Base-by-base conservation (phyloP, 495 filamentous ascomycete species). In the Neurospora intermedia region DNA sequence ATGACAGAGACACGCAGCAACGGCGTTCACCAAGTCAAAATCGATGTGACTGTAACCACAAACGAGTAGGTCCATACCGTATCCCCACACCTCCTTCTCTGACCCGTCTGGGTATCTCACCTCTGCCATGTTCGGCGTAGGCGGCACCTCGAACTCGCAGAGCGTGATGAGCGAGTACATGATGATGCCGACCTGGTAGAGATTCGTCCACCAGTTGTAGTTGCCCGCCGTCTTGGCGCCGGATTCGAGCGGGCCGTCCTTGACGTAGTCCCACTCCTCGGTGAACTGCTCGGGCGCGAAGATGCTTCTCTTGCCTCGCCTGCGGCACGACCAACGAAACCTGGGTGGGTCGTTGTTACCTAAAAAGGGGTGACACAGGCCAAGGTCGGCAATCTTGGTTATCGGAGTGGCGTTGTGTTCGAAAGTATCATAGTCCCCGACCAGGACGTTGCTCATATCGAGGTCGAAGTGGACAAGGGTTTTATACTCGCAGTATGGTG, bases 181-280 rank as follows among this genome's bases (percentile, higher is more conserved):
- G n/a, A 62, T 73, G 39, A 72, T 73, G 23, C 69, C 69, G 23
- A 74, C 39, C 69, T 73, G 70, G 69, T 73, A 76, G 16, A 76
- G 70, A 35, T 76, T 74, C 1, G 70, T 74, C 62, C 73, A 72
- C 62, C 69, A 74, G 43, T 70, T 72, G 62, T 70, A 76, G 20
- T 74, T 74, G 0, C 72, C 74, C 13, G 74, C 74, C 27, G 43
- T 70, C 23, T 39, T 15, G n/a, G 72, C 31, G 20, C 18, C 27
- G 23, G 39, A n/a, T 18, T n/a, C 59, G 15, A 4, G 6, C 8
- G 72, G 74, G 48, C 27, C 15, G 1, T 40, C 41, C 40, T 72
- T 59, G 18, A 76, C 9, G 23, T 69, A 72, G 66, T 76, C 74
- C 74, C 74, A 74, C 71, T 76, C 74, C 39, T 76, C 69, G 31